Evolutionary conservation across 1,139 yeast species (phyloP).

Genomic region (Blastobotrys illinoisensis): DNA sequence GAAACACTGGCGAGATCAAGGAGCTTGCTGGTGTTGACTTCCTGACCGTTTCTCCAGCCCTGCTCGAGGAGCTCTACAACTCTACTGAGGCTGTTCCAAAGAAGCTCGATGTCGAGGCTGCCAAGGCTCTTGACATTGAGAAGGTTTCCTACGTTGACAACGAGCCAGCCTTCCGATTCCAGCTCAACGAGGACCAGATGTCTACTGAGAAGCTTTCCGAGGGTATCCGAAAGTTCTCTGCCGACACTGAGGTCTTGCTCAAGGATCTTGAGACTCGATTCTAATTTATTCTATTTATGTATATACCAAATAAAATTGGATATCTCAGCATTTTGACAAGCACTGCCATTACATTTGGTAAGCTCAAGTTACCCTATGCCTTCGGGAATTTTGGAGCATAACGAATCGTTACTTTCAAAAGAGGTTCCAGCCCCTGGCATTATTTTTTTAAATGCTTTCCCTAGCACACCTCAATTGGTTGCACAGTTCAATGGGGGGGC

Average conservation of each 20-base stretch:
- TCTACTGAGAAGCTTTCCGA: conserved; percentile 96
- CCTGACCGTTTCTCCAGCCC: conserved; percentile 91
- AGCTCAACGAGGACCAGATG: conserved; percentile 94
- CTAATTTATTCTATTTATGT: conserved; percentile 2
- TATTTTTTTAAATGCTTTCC: too few species aligned
- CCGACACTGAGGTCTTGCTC: conserved; percentile 84
- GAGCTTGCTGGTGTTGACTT: conserved; percentile 97
- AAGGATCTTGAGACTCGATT: conserved; percentile 61
- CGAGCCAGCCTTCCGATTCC: conserved; percentile 88
- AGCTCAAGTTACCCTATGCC: too few species aligned
- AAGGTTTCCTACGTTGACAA: conserved; percentile 79
- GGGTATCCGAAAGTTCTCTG: conserved; percentile 96
- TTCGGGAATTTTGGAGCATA: too few species aligned
- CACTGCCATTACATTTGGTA: too few species aligned
- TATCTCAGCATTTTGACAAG: too few species aligned
- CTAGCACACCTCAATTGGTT: too few species aligned
- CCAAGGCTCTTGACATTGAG: conserved; percentile 49
- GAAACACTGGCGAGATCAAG: conserved; percentile 94
- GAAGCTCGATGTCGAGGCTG: conserved; percentile 62
- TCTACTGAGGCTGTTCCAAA: conserved; percentile 75
- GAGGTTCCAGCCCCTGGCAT: too few species aligned
- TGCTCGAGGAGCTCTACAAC: conserved; percentile 83
- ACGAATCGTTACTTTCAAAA: too few species aligned
- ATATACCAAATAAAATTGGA: not conserved
- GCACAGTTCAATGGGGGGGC: too few species aligned